These are phyloP conservation scores for Corylus heterophylla DNA, from an alignment of 306 rosid species.

Conservation along the genomic window DNA sequence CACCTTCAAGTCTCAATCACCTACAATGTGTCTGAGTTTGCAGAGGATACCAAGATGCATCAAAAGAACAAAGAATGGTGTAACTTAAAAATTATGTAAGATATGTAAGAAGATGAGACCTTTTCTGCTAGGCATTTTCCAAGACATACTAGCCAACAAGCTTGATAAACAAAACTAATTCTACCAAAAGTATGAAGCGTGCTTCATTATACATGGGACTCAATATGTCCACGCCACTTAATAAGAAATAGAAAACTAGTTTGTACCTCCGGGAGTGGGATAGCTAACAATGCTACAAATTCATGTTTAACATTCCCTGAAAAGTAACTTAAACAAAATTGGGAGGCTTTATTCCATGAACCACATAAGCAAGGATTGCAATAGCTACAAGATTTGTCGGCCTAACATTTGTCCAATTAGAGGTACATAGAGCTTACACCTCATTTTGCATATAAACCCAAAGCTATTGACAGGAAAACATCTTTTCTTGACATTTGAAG, in stretches of 20 bases:
- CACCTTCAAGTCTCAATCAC: not conserved
- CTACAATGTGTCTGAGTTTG: constrained; percentile 14
- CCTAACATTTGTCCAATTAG: not conserved
- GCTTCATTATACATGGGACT: not conserved
- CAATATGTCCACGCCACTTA: not conserved
- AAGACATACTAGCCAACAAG: not conserved
- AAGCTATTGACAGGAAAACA: not conserved
- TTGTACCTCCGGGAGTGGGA: not conserved
- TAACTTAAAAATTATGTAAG: not conserved
- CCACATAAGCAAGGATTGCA: not conserved
- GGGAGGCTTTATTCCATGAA: not conserved
- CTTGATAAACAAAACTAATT: not conserved
- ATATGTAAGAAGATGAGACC: not conserved
- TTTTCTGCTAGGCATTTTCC: not conserved
- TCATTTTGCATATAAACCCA: not conserved
- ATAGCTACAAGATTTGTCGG: not conserved
- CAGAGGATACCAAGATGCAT: constrained; percentile 15
- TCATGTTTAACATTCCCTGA: not conserved
- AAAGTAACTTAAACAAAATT: not conserved
- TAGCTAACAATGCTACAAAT: not conserved
- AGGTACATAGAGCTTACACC: not conserved
- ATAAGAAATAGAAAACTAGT: not conserved
- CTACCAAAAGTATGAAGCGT: not conserved
- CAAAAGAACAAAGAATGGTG: constrained; percentile 6
- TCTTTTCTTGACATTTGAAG: not conserved